Evolutionary conservation across 305 asterid genomes (phyloP).

Genomic region (Solanum hybrid): DNA sequence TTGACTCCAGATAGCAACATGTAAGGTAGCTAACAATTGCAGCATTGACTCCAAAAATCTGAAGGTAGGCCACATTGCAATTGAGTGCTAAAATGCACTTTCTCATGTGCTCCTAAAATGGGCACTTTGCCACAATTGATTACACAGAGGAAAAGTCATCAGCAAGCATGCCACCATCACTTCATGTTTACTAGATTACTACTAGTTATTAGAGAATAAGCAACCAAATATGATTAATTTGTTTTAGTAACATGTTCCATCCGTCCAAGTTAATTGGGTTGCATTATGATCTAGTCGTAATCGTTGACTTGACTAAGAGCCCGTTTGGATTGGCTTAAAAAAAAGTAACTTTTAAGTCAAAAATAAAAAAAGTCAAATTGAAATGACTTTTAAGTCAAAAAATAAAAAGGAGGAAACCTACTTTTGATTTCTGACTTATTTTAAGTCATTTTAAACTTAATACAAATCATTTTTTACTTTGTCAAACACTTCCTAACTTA

Average conservation of each 20-base stretch:
- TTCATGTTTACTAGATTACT: not conserved
- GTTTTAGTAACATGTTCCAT: not conserved
- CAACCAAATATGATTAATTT: not conserved
- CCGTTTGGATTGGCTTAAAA: too few relatives aligned
- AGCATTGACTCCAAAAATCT: not conserved
- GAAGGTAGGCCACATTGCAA: not conserved
- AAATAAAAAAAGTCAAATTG: too few relatives aligned
- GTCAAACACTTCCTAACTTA: too few relatives aligned
- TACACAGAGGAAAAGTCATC: not conserved
- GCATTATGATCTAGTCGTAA: not conserved
- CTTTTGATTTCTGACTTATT: too few relatives aligned
- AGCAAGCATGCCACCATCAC: not conserved
- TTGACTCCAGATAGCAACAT: not conserved
- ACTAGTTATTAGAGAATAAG: not conserved
- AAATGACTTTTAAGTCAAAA: too few relatives aligned
- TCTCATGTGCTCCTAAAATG: not conserved
- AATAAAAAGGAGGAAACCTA: too few relatives aligned
- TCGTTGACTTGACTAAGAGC: not conserved
- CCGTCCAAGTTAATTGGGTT: not conserved
- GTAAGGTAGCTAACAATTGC: not conserved
- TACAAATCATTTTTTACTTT: too few relatives aligned
- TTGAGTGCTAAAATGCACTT: not conserved
- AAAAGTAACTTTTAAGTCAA: too few relatives aligned
- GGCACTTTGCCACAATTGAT: constrained; percentile 10
- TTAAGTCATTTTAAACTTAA: too few relatives aligned